Evolutionary conservation across 164 flowering plant genomes (phyloP).

Genomic region (Aristolochia contorta): DNA sequence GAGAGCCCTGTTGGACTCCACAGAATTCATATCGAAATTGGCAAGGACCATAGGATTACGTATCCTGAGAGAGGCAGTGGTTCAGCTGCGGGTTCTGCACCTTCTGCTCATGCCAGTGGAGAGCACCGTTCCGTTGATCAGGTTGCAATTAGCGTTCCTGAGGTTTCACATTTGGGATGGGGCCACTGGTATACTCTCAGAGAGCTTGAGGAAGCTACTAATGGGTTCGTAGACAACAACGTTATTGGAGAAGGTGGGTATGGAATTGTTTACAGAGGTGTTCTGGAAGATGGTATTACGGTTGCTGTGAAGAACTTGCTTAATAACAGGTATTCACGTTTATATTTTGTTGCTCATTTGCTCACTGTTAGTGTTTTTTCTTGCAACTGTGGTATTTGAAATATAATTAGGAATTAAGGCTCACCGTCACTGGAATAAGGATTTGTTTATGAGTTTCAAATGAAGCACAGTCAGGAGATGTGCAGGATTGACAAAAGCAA

Average conservation of each 20-base stretch:
- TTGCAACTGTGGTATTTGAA: too few species aligned
- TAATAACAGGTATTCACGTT: constrained; percentile 39
- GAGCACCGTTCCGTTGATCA: constrained; percentile 35
- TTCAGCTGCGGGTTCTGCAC: constrained; percentile 19
- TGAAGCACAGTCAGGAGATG: too few species aligned
- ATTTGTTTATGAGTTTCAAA: too few species aligned
- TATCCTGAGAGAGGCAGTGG: constrained; percentile 43
- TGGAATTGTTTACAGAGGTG: constrained; percentile 61
- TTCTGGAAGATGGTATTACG: constrained; percentile 30
- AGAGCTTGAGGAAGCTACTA: constrained; percentile 57
- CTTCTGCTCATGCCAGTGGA: constrained; percentile 29
- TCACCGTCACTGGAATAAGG: too few species aligned
- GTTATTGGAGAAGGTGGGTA: constrained; percentile 74
- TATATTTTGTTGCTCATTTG: too few species aligned
- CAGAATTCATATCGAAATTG: constrained; percentile 39
- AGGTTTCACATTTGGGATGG: constrained; percentile 75
- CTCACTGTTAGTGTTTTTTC: too few species aligned
- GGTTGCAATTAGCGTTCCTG: constrained; percentile 27
- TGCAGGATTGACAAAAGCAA: too few species aligned
- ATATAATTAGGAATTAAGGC: too few species aligned
- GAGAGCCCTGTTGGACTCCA: constrained; percentile 22
- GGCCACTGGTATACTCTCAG: constrained; percentile 71
- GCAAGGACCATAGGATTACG: constrained; percentile 40
- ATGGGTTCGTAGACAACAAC: constrained; percentile 52
- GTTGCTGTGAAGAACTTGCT: constrained; percentile 69